Evolutionary conservation across 1,139 yeast species (phyloP), one percentile per base, ranked within the genome.

Genomic region (Hansenula lynferdii): DNA sequence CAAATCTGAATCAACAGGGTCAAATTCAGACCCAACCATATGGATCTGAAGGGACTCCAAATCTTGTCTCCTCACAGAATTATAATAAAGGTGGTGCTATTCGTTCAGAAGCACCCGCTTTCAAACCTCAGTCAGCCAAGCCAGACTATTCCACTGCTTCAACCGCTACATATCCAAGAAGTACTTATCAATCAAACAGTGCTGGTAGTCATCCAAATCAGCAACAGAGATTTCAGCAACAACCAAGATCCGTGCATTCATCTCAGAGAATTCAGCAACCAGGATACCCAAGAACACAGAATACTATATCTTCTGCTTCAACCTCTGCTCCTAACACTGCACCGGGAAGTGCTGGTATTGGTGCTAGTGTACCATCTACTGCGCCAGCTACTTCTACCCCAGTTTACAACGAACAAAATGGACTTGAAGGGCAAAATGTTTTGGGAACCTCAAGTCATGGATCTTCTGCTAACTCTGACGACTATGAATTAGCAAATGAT

Each of bases 51-150:
- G 50, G 51, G 11, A 40, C 49, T 9, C 52, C 56, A 26, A 47
- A 46, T 27, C 28, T 51, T 23, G 49, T 49, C 10, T 51, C 56
- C 2, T 28, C 54, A 4, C 44, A 47, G 26, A 49, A 53, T 35
- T 45, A 47, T 34, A 42, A 39, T 27, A 50, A 31, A 31, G 53
- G 44, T 22, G 52, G 45, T 17, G 55, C 53, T 6, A 40, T 48
- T 21, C 50, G 47, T 18, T 35, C 51, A 1, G 56, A 52, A 32
- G 51, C 53, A 6, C 50, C 48, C n/a, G 20, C 40, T 4, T 37
- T 51, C 22, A 40, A 41, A 24, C 43, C 53, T 8, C 51, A 51
- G 33, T 43, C 54, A 9, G 54, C 44, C 2, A 48, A 43, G 33
- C 49, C 54, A 11, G 55, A 52, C 8, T 41, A 44, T 24, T 42